Evolutionary conservation across 768 basidiomycete genomes (phyloP).

Genomic region (Leccinum barrowsii): DNA sequence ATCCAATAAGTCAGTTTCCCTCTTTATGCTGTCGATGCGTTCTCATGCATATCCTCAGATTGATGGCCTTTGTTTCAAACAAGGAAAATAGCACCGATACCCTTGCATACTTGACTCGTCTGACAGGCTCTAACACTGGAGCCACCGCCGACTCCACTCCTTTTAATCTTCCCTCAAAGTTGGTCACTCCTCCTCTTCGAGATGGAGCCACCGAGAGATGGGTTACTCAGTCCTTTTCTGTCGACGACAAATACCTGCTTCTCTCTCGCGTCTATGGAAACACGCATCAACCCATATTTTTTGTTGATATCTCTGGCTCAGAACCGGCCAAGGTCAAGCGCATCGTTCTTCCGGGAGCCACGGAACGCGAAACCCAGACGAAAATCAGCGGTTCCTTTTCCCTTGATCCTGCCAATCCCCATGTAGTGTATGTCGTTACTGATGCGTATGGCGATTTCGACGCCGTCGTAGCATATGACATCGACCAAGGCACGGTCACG

Average conservation of each 20-base stretch:
- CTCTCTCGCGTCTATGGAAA: constrained; percentile 30
- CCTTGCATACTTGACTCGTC: constrained; percentile 33
- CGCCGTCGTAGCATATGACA: constrained; percentile 35
- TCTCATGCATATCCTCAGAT: constrained; percentile 19
- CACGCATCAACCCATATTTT: constrained; percentile 28
- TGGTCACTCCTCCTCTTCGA: constrained; percentile 32
- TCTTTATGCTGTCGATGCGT: background rate
- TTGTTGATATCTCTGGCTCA: constrained; percentile 33
- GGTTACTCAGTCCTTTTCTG: constrained; percentile 32
- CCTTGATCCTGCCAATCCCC: constrained; percentile 26
- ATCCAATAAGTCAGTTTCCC: constrained; percentile 33
- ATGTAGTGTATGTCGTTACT: constrained; percentile 33
- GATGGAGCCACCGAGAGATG: constrained; percentile 33
- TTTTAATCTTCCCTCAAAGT: constrained; percentile 32
- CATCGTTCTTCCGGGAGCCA: constrained; percentile 34
- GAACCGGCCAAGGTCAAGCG: constrained; percentile 22
- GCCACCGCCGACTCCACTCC: constrained; percentile 26
- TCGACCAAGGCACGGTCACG: constrained; percentile 24
- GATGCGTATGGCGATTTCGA: constrained; percentile 39
- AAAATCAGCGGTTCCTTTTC: constrained; percentile 28
- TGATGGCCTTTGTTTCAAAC: constrained; percentile 40
- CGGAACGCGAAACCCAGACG: constrained; percentile 31
- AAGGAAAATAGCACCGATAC: constrained; percentile 39
- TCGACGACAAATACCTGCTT: constrained; percentile 38
- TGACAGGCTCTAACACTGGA: constrained; percentile 31